Base-by-base conservation (phyloP, 2,329 filamentous ascomycete species). In the Paracoccidioides brasiliensis region DNA sequence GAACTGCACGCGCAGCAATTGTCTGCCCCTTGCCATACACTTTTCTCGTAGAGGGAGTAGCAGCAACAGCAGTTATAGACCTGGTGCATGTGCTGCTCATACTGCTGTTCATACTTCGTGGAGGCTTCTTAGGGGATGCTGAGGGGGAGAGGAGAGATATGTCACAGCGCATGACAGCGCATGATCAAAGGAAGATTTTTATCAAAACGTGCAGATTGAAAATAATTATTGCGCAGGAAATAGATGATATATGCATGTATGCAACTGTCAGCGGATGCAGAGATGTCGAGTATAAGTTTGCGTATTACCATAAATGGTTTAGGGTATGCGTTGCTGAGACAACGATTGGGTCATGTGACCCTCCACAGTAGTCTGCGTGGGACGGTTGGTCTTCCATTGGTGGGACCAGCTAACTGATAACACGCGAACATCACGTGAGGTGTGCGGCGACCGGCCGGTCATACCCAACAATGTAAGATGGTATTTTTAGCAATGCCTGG, bases 1-100 rank as follows among this genome's bases (percentile, higher is more conserved):
- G 65, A 1, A 70, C 68, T 3, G 69, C 68, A n/a, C 65, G 61
- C 0, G 70, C 65, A 2, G 68, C 66, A 58, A 70, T 66, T 15
- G 58, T 63, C 40, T 61, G 64, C 50, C 65, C 60, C 52, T 70
- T 70, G 10, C 69, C 70, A 42, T 71, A 70, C 9, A 72, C 69
- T 55, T 61, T 65, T 52, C 64, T 61, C 35, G 67, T 65, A 43
- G 63, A 60, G n/a, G 61, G 62, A 44, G 2, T 12, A 22, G 10
- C 9, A 32, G 8, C 15, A n/a, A 37, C 10, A 35, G 50, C 9
- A 41, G 50, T 41, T 30, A 28, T 12, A 5, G 40, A 45, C 38
- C 33, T 53, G 12, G 14, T 22, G 40, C 15, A 45, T 37, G 15
- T 38, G 5, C 22, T 22, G 22, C 37, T 30, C 15, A 33, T 28